Evolutionary conservation across 2,329 filamentous ascomycete species (phyloP), one percentile per base, ranked within the genome.

Genomic region (Salinomyces thailandicus): DNA sequence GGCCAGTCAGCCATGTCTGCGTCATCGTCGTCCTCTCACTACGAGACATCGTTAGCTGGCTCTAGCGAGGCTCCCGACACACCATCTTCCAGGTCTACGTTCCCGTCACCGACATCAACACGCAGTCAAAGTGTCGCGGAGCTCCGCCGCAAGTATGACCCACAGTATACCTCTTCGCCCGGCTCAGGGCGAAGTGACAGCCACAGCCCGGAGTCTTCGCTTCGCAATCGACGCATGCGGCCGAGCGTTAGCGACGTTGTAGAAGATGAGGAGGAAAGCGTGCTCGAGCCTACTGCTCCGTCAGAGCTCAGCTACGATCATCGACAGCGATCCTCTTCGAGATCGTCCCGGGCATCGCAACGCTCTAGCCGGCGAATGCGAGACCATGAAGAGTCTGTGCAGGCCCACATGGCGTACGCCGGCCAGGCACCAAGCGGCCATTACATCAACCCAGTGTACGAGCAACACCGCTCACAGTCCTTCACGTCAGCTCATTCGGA

Each of bases 11-110:
- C 48, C 7, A 41, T 44, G 30, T 51, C 48, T 6, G 48, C 49
- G 9, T 48, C 51, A 16, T 47, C 48, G 14, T 32, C 42, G 6
- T 54, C 53, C 7, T 58, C 54, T 13, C 45, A 49, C 20, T 55
- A 57, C 38, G 45, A 52, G 24, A 34, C 44, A n/a, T 57, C 55
- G 3, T 48, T 51, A 30, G 50, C 47, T 31, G 52, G 46, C 16
- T 58, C 52, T 16, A 53, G 54, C 30, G 50, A 56, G 12, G 40
- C 39, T 13, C 48, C 54, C 6, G 48, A 46, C 16, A 54, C 55
- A 6, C 54, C 55, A 13, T 57, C 52, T 2, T 54, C 52, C 8
- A 41, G 43, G 15, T 58, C 55, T 5, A 53, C 48, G 6, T 45
- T 53, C 18, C 49, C 53, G 6, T 55, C 56, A 17, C 54, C 52